These are phyloP conservation scores for Aspergillus jensenii DNA, from an alignment of 2,329 filamentous ascomycete species.

Conservation along the genomic window DNA sequence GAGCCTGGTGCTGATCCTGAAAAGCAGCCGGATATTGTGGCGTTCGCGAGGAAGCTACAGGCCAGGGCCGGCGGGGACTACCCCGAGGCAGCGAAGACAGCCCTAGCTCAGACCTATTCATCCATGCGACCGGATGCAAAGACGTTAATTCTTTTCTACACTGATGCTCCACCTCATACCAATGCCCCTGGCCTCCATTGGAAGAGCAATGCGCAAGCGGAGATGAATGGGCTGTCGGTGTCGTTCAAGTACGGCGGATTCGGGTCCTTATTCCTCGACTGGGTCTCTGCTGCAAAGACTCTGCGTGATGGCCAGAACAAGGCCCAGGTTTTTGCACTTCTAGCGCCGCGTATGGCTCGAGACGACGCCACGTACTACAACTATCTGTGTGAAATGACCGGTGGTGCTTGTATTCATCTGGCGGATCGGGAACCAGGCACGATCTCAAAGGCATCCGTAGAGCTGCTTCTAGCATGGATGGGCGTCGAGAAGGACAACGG, in stretches of 20 bases:
- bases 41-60: slow-evolving; percentile 35
- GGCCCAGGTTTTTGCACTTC: slow-evolving; percentile 46
- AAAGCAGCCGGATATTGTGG: slow-evolving; percentile 35
- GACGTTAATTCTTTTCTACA: slow-evolving; percentile 52
- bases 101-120: slow-evolving; percentile 47
- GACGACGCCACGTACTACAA: slow-evolving; percentile 36
- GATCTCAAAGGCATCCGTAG: slow-evolving; percentile 46
- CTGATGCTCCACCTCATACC: slow-evolving; percentile 51
- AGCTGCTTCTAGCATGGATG: slow-evolving; percentile 49
- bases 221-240: neutral
- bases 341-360: slow-evolving; percentile 23
- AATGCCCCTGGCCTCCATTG: slow-evolving; percentile 29
- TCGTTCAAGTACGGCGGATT: slow-evolving; percentile 29
- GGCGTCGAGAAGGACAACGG: slow-evolving; percentile 22
- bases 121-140: slow-evolving; percentile 50
- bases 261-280: slow-evolving; percentile 45
- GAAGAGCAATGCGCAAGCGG: neutral
- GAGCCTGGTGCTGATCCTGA: slow-evolving; percentile 1
- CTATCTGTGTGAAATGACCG: slow-evolving; percentile 45
- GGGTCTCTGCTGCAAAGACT: slow-evolving; percentile 40
- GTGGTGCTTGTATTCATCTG: slow-evolving; percentile 43
- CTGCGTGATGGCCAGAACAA: slow-evolving; percentile 28
- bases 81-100: slow-evolving; percentile 53
- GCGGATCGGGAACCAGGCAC: slow-evolving; percentile 16
- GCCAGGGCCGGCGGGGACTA: slow-evolving; percentile 42